Percentiles rank a stretch among this genome's conserved stretches.
phyloP scores from a whole-genome alignment of 169 alveolate species.

The Pseudocohnilembus persalinus region DNA sequence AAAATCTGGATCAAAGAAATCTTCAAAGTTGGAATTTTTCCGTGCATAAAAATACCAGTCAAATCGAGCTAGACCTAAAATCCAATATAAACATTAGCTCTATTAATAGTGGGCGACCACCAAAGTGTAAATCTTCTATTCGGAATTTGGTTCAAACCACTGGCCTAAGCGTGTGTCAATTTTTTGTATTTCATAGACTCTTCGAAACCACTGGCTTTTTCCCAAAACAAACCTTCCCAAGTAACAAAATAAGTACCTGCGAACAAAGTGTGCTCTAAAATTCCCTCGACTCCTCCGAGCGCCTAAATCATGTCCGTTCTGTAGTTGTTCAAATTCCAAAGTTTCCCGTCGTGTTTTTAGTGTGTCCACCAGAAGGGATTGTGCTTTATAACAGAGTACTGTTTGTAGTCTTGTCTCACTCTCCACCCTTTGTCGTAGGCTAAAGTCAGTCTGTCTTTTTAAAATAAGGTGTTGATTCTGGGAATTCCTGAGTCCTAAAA shows the following conservation, averaged over 20 bases:
- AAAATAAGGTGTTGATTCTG: conserved; percentile 99
- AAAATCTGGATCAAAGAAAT: conserved; percentile 99
- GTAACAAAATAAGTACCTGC: conserved; percentile 99
- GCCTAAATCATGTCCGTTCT: conserved; percentile 99
- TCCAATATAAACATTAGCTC: conserved; percentile 99
- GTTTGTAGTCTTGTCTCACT: conserved; percentile 97
- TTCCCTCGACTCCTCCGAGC: conserved; percentile 99
- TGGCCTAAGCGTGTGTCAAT: conserved; percentile 99
- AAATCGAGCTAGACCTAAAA: conserved; percentile 99
- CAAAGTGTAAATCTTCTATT: conserved; percentile 99
- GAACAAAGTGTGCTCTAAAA: conserved; percentile 99
- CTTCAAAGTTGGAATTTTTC: conserved; percentile 99
- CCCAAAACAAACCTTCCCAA: conserved; percentile 99
- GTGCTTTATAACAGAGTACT: conserved; percentile 94
- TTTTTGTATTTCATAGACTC: conserved; percentile 99
- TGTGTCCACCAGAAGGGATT: conserved; percentile 99
- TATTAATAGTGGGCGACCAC: conserved; percentile 99
- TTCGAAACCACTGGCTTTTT: conserved; percentile 98
- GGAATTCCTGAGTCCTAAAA: conserved; percentile 98
- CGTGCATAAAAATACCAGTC: conserved; percentile 99
- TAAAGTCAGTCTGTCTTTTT: conserved; percentile 99
- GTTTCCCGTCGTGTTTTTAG: conserved; percentile 99
- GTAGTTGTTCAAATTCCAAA: conserved; percentile 99
- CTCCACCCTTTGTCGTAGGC: conserved; percentile 99
- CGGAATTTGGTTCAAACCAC: conserved; percentile 99